Conservation (phyloP, 164 flowering plant genomes). For the Vitis riparia region DNA sequence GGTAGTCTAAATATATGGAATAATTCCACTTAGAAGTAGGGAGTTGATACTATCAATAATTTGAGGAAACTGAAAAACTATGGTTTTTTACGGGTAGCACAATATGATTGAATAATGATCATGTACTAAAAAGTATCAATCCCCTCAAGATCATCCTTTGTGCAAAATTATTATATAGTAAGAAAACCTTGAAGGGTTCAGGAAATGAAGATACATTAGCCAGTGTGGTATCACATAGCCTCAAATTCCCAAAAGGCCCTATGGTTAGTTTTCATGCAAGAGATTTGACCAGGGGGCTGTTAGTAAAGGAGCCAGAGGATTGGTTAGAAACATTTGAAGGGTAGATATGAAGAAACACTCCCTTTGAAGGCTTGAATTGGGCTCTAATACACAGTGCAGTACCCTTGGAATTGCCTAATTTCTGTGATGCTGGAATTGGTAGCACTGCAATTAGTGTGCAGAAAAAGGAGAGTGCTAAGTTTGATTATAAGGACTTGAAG, state of each 20-base stretch:
- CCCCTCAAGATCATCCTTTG: too few relatives aligned
- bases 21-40: too few relatives aligned
- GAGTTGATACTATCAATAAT: too few relatives aligned
- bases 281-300: conserved; percentile 62
- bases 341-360: conserved; percentile 78
- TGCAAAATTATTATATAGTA: conserved; percentile 48
- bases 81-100: too few relatives aligned
- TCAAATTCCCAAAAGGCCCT: conserved; percentile 63
- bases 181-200: conserved; percentile 78
- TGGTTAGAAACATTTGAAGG: conserved; percentile 77
- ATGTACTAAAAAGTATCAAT: too few relatives aligned
- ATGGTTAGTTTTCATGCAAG: conserved; percentile 61
- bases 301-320: conserved; percentile 69
- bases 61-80: too few relatives aligned
- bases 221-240: conserved; percentile 63
- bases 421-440: conserved; percentile 26
- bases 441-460: conserved; percentile 9
- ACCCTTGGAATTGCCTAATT: conserved; percentile 70
- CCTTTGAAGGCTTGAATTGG: conserved; percentile 84
- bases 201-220: conserved; percentile 70
- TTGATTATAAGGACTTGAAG: conserved; percentile 10
- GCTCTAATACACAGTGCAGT: conserved; percentile 70
- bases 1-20: too few relatives aligned
- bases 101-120: too few relatives aligned
- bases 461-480: conserved; percentile 26